Evolutionary conservation across 2,329 filamentous ascomycete species (phyloP).

Genomic region (Bipolaris cookei): DNA sequence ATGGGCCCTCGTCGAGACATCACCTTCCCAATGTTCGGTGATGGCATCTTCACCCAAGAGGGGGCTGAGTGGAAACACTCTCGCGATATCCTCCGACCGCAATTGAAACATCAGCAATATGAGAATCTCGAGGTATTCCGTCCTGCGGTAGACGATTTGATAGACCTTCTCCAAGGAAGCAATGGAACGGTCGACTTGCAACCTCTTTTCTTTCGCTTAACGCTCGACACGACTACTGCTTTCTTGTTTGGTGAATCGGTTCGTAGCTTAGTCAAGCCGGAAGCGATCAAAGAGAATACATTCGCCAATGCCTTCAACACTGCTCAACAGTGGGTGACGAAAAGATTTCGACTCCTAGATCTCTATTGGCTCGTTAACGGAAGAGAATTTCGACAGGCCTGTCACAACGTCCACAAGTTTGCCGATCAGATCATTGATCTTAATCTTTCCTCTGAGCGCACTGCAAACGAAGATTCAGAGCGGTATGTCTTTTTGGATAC

Average conservation of each 20-base stretch:
- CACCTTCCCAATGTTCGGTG: conserved; percentile 50
- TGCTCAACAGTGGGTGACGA: conserved; percentile 46
- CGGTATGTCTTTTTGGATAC: conserved; percentile 50
- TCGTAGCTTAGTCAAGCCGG: conserved; percentile 29
- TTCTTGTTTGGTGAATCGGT: conserved; percentile 67
- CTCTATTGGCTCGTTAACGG: conserved; percentile 55
- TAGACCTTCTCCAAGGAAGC: conserved; percentile 54
- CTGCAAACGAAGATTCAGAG: conserved; percentile 9
- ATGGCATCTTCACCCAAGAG: conserved; percentile 51
- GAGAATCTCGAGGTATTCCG: conserved; percentile 62
- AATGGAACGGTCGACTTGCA: conserved; percentile 5
- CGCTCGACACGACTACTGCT: conserved; percentile 70
- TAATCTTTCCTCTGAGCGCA: conserved; percentile 47
- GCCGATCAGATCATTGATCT: conserved; percentile 54
- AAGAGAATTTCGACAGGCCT: conserved; percentile 31
- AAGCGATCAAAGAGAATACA: conserved; percentile 22
- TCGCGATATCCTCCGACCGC: background rate
- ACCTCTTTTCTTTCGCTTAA: conserved; percentile 68
- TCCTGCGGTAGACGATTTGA: conserved; percentile 60
- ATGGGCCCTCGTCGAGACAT: conserved; percentile 43
- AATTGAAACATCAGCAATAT: conserved; percentile 51
- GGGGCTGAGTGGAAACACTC: conserved; percentile 18
- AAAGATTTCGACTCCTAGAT: conserved; percentile 44
- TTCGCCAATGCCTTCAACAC: conserved; percentile 51
- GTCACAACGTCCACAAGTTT: conserved; percentile 42